A percentile compares a stretch with the other conserved stretches of the same genome.
Conservation (phyloP, 441 rosid species). For the Populus hybrid region DNA sequence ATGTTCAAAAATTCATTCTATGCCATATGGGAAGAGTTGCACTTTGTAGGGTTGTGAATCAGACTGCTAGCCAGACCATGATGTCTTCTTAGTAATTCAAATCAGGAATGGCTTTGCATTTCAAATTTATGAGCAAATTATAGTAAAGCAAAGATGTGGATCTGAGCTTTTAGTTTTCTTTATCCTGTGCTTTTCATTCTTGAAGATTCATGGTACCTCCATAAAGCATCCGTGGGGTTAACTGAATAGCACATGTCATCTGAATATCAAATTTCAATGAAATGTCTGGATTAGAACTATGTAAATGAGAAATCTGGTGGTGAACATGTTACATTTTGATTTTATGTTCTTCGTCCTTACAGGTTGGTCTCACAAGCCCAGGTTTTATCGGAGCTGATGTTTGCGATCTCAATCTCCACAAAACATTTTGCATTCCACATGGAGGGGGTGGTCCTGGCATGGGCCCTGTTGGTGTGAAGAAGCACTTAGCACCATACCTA, state of each 20-base stretch:
- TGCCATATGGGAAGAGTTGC: not conserved
- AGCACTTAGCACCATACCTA: constrained; percentile 88
- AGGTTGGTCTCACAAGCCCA: constrained; percentile 98
- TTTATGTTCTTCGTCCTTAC: constrained; percentile 23
- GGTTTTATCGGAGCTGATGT: constrained; percentile 98
- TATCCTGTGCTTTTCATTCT: not conserved
- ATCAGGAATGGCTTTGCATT: not conserved
- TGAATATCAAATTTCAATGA: not conserved
- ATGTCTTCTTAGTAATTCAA: not conserved
- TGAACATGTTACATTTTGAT: constrained; percentile 13
- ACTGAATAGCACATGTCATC: not conserved
- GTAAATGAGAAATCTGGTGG: not conserved
- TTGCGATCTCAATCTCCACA: constrained; percentile 96
- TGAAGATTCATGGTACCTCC: not conserved
- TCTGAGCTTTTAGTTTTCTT: too few relatives aligned
- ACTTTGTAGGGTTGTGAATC: not conserved
- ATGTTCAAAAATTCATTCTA: not conserved
- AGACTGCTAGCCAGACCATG: not conserved
- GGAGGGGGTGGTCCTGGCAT: constrained; percentile 99
- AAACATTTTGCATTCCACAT: constrained; percentile 95
- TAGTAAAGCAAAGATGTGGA: not conserved
- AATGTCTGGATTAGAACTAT: constrained; percentile 6
- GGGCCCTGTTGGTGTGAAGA: constrained; percentile 98
- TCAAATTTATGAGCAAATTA: not conserved
- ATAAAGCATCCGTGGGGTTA: not conserved